phyloP scores from a whole-genome alignment of 2,329 filamentous ascomycete genomes.

The Diaporthe batatas region DNA sequence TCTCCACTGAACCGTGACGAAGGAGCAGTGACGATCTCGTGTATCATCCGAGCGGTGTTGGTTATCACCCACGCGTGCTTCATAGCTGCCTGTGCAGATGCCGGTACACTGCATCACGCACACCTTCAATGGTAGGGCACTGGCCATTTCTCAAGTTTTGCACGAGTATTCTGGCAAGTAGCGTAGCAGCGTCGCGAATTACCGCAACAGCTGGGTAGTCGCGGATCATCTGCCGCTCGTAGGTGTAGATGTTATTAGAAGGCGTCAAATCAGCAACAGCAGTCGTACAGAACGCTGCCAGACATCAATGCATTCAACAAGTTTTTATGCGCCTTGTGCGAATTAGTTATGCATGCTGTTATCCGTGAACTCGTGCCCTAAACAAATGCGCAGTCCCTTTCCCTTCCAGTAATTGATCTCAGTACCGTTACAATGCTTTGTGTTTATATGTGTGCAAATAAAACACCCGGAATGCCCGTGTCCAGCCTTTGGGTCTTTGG shows the following conservation, averaged over 20 bases:
- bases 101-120: not conserved
- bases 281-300: not conserved
- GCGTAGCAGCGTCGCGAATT: not conserved
- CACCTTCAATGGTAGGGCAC: no score
- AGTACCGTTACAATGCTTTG: slow-evolving; percentile 29
- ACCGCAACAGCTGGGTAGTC: not conserved
- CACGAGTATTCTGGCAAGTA: not conserved
- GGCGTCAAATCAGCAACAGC: not conserved
- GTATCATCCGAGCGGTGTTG: not conserved
- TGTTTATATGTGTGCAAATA: slow-evolving; percentile 6
- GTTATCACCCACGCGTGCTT: not conserved
- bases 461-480: slow-evolving; percentile 23
- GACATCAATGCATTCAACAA: slow-evolving; percentile 9
- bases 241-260: not conserved
- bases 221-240: not conserved
- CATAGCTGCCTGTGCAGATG: not conserved
- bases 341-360: slow-evolving; percentile 23
- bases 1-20: not conserved
- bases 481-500: slow-evolving; percentile 3
- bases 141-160: not conserved
- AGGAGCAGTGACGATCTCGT: not conserved
- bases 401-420: slow-evolving; percentile 7
- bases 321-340: slow-evolving; percentile 9
- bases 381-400: not conserved
- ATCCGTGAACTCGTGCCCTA: slow-evolving; percentile 1